A percentile compares a stretch with the other conserved stretches of the same genome.
Conservation (phyloP, 306 rosid genomes). For the Rubus idaeus region DNA sequence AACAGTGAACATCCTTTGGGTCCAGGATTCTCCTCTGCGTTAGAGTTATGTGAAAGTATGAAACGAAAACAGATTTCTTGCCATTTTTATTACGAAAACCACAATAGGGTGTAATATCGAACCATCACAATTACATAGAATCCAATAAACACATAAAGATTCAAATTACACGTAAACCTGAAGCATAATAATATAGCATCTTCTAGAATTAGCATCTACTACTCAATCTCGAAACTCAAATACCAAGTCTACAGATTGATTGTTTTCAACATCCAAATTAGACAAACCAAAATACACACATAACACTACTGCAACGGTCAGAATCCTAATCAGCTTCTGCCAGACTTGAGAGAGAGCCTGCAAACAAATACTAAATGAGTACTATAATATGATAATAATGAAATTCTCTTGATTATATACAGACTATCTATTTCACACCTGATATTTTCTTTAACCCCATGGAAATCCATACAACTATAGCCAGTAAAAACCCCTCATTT, state of each 20-base stretch:
- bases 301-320: background rate
- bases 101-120: background rate
- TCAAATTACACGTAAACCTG: conserved; percentile 1
- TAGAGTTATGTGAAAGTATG: background rate
- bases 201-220: conserved; percentile 11
- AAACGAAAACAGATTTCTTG: background rate
- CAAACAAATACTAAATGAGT: no score
- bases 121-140: background rate
- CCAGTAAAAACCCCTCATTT: no score
- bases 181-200: background rate
- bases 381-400: no score
- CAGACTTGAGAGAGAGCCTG: background rate
- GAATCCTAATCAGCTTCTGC: no score
- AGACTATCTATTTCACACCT: no score
- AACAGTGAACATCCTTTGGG: no score
- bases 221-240: conserved; percentile 14
- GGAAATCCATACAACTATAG: no score
- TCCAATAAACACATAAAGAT: background rate
- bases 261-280: conserved; percentile 19
- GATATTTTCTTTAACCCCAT: no score
- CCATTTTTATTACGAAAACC: background rate
- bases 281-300: conserved; percentile 23
- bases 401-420: no score
- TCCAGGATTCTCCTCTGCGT: no score
- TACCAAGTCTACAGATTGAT: conserved; percentile 21